Evolutionary conservation across 805 yeast species (phyloP).

Genomic region (Suhomyces pyralidae): DNA sequence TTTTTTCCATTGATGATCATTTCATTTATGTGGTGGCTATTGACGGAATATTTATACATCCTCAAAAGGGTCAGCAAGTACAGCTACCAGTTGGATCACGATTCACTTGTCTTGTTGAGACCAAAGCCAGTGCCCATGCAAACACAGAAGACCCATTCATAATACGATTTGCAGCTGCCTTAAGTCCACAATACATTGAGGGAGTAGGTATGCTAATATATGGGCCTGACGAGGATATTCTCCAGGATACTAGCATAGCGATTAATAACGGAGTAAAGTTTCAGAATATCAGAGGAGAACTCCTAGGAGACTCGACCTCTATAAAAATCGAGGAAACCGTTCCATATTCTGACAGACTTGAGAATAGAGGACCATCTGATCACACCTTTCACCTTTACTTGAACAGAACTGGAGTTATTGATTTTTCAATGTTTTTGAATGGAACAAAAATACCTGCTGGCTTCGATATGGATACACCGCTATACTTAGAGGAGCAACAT

Average conservation of each 20-base stretch:
- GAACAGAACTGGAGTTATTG: constrained; percentile 28
- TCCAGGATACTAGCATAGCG: not conserved
- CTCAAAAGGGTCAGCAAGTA: constrained; percentile 21
- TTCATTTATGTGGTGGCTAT: constrained; percentile 26
- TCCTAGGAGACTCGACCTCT: constrained; percentile 4
- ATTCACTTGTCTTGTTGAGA: constrained; percentile 23
- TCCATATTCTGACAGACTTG: constrained; percentile 4
- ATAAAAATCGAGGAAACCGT: not conserved
- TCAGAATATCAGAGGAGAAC: constrained; percentile 22
- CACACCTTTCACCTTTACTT: constrained; percentile 26
- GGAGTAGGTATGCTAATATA: constrained; percentile 24
- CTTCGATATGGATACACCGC: constrained; percentile 26
- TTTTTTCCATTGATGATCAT: constrained; percentile 33
- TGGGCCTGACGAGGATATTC: constrained; percentile 10
- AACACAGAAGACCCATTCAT: constrained; percentile 17
- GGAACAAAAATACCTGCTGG: constrained; percentile 12
- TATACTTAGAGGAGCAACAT: constrained; percentile 4
- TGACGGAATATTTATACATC: constrained; percentile 29
- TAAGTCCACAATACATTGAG: constrained; percentile 27
- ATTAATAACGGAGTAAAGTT: constrained; percentile 15
- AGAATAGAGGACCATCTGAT: constrained; percentile 16
- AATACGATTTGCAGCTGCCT: constrained; percentile 26
- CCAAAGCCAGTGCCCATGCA: constrained; percentile 15
- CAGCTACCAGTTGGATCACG: constrained; percentile 33
- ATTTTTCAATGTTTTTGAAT: constrained; percentile 24